Conservation (phyloP, 306 rosid genomes). For the Aeschynomene evenia region DNA sequence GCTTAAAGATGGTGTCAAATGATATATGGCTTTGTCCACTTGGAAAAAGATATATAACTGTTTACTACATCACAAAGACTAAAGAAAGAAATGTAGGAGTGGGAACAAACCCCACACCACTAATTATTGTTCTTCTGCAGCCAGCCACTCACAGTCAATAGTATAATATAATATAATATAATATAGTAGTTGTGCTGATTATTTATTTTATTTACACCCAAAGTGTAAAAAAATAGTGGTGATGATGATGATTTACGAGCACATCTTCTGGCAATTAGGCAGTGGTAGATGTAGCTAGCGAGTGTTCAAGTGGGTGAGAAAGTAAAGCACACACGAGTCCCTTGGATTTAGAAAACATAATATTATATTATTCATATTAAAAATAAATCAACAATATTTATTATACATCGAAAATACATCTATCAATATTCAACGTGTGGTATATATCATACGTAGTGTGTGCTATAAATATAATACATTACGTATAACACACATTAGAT, state of each 20-base stretch:
- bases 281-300: not conserved
- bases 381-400: too few relatives aligned
- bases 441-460: too few relatives aligned
- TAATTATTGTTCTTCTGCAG: conserved; percentile 19
- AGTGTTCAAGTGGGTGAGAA: not conserved
- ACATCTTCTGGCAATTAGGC: not conserved
- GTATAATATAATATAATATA: too few relatives aligned
- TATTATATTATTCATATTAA: too few relatives aligned
- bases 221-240: conserved; percentile 1
- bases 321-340: not conserved
- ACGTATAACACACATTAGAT: too few relatives aligned
- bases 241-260: not conserved
- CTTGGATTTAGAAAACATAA: too few relatives aligned
- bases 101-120: conserved; percentile 34
- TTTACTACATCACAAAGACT: not conserved
- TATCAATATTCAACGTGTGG: too few relatives aligned
- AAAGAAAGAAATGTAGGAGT: not conserved
- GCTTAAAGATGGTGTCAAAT: conserved; percentile 4
- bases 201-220: not conserved
- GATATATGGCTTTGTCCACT: conserved; percentile 15
- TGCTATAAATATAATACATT: too few relatives aligned
- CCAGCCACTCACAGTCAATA: conserved; percentile 27
- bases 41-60: conserved; percentile 21
- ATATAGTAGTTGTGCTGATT: too few relatives aligned
- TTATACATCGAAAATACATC: too few relatives aligned